phyloP scores from a whole-genome alignment of 148 eudicot species.

The Amaranthus palmeri region DNA sequence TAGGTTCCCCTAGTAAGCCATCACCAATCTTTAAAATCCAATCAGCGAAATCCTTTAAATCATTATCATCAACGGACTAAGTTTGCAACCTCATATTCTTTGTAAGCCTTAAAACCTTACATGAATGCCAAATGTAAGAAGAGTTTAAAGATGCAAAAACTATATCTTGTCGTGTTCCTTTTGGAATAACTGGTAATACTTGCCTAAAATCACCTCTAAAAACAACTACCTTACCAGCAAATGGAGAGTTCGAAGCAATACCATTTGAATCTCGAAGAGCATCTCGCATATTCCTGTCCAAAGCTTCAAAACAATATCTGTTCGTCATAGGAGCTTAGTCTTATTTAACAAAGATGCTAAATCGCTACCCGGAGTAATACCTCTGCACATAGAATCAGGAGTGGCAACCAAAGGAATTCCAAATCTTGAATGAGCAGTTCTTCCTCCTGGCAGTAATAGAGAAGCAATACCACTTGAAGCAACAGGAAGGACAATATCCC shows the following conservation, averaged over 20 bases:
- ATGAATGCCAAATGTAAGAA: not conserved
- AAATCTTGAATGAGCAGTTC: too few relatives aligned
- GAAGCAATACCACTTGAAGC: too few relatives aligned
- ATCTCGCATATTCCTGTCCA: not conserved
- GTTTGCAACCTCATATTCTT: not conserved
- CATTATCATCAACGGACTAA: too few relatives aligned
- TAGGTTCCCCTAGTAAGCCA: not conserved
- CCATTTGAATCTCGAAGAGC: not conserved
- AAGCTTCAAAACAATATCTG: conserved; percentile 1
- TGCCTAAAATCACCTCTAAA: too few relatives aligned
- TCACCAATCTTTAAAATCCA: not conserved
- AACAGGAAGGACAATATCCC: too few relatives aligned
- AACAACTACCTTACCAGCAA: not conserved
- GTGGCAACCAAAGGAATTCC: too few relatives aligned
- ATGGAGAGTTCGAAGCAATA: not conserved
- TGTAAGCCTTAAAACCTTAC: not conserved
- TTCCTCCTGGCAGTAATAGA: too few relatives aligned
- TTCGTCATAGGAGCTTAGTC: conserved; percentile 2
- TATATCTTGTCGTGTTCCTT: not conserved
- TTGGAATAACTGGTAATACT: too few relatives aligned
- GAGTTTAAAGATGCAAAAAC: not conserved
- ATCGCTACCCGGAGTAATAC: too few relatives aligned
- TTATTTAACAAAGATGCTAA: too few relatives aligned
- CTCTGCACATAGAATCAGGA: too few relatives aligned
- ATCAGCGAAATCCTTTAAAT: not conserved